phyloP scores from a whole-genome alignment of 768 basidiomycete genomes.

The Lentinula boryana region DNA sequence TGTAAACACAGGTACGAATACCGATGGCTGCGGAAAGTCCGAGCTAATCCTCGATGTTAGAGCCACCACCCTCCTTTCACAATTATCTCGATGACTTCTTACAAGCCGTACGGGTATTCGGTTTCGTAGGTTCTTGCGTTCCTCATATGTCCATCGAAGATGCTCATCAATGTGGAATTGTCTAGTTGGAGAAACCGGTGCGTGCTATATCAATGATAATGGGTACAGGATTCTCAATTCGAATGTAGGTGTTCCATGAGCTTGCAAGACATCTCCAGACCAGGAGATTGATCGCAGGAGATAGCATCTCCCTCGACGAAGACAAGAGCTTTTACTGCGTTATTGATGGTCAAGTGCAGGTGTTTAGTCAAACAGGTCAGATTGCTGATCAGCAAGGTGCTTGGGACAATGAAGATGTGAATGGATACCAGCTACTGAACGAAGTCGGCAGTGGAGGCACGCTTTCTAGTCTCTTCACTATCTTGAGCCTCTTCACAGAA shows the following conservation, averaged over 20 bases:
- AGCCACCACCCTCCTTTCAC: constrained; percentile 76
- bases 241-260: constrained; percentile 90
- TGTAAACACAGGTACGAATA: constrained; percentile 55
- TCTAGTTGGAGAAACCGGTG: constrained; percentile 84
- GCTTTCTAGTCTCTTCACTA: constrained; percentile 92
- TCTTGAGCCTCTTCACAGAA: constrained; percentile 94
- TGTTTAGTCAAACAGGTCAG: constrained; percentile 71
- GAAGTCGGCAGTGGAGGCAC: constrained; percentile 96
- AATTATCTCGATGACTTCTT: constrained; percentile 97
- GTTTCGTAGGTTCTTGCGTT: constrained; percentile 54
- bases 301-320: constrained; percentile 84
- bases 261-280: constrained; percentile 95
- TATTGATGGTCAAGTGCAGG: constrained; percentile 95
- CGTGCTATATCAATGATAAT: constrained; percentile 16
- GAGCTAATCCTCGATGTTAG: constrained; percentile 21
- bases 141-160: not conserved
- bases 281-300: constrained; percentile 90
- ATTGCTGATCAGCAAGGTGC: constrained; percentile 41
- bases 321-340: constrained; percentile 98
- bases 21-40: not conserved
- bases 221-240: not conserved
- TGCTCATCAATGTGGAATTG: not conserved
- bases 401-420: constrained; percentile 85
- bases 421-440: constrained; percentile 94
- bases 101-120: constrained; percentile 94